Conservation (phyloP, 23 red algal genomes). For the Agarophyton chilense region DNA sequence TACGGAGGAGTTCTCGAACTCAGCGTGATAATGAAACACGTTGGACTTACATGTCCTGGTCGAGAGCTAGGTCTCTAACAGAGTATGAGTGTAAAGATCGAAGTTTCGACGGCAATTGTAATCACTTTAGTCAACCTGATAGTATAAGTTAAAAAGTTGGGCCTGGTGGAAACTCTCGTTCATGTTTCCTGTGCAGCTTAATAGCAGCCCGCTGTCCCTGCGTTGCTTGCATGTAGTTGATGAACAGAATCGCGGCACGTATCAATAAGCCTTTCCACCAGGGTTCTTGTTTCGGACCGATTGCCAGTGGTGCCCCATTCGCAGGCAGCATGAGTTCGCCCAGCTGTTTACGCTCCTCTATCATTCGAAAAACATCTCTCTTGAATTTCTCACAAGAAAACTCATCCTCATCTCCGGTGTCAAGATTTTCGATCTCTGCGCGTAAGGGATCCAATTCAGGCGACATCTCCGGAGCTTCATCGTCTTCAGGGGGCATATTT, state of each 20-base stretch:
- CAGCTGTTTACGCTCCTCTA: slow-evolving; percentile 78
- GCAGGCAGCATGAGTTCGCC: slow-evolving; percentile 77
- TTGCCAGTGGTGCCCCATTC: slow-evolving; percentile 20
- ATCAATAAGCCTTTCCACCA: slow-evolving; percentile 95
- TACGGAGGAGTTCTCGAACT: not conserved
- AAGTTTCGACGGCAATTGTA: no score
- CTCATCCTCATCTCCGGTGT: slow-evolving; percentile 49
- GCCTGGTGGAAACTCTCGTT: slow-evolving; percentile 66
- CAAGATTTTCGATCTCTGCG: not conserved
- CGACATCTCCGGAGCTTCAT: not conserved
- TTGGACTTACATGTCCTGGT: no score
- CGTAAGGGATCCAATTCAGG: slow-evolving; percentile 12
- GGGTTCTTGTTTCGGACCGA: slow-evolving; percentile 40
- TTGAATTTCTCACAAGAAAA: slow-evolving; percentile 73
- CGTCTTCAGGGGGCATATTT: not conserved
- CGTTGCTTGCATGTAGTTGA: slow-evolving; percentile 94
- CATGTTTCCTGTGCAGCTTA: slow-evolving; percentile 56
- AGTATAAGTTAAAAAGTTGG: slow-evolving; percentile 59
- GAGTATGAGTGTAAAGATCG: no score
- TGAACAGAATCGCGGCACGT: slow-evolving; percentile 69
- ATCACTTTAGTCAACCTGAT: not conserved
- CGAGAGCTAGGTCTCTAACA: no score
- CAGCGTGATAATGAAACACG: no score
- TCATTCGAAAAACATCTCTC: slow-evolving; percentile 30
- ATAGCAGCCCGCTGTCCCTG: slow-evolving; percentile 58